Evolutionary conservation across 441 rosid genomes (phyloP).

Genomic region (Syzygium syzygioides): DNA sequence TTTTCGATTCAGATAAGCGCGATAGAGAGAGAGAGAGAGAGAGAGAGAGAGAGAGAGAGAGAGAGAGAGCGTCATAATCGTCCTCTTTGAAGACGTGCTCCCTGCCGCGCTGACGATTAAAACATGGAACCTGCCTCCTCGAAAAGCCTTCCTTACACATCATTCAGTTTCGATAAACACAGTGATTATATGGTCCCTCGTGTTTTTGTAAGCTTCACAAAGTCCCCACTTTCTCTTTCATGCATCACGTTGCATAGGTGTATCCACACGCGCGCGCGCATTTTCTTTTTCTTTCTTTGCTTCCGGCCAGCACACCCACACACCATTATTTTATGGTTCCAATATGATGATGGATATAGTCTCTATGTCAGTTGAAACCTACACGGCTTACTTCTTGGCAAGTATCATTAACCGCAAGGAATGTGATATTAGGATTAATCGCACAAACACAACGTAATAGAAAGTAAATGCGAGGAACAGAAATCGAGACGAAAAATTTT

Average conservation of each 20-base stretch:
- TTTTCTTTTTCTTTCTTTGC: not conserved
- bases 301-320: not conserved
- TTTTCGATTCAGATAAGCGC: not conserved
- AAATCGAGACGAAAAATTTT: too few species aligned
- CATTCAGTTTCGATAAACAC: not conserved
- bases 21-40: not conserved
- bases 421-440: not conserved
- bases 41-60: not conserved
- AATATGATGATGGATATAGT: not conserved
- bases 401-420: not conserved
- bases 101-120: not conserved
- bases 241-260: not conserved
- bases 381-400: not conserved
- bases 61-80: not conserved
- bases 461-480: too few species aligned
- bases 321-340: not conserved
- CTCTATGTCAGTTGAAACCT: not conserved
- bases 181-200: too few species aligned
- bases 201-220: not conserved
- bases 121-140: not conserved
- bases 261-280: accelerated
- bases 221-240: not conserved
- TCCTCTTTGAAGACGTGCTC: not conserved
- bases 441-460: too few species aligned
- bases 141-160: not conserved